Evolutionary conservation across 768 basidiomycete species (phyloP).

Genomic region (Dioszegia hungarica): DNA sequence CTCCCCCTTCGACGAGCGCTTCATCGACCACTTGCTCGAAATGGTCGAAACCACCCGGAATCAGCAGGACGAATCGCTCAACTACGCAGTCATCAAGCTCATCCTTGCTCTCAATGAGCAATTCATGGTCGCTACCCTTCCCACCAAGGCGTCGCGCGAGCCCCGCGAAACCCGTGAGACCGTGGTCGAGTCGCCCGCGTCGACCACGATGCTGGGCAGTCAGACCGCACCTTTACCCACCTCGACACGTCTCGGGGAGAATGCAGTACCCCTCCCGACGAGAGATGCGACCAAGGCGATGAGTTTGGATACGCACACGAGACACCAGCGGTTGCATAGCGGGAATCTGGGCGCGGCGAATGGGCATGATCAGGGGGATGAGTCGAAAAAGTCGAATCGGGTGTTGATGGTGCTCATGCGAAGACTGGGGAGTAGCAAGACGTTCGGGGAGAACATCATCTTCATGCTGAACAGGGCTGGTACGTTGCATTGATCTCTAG

Average conservation of each 20-base stretch:
- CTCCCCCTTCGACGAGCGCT: conserved; percentile 76
- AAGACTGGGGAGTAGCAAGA: conserved; percentile 80
- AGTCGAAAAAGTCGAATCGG: conserved; percentile 58
- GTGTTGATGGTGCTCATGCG: conserved; percentile 77
- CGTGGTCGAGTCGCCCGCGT: background rate
- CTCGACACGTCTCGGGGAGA: background rate
- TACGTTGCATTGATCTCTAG: too few species aligned
- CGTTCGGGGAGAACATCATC: conserved; percentile 97
- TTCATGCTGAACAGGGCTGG: conserved; percentile 97
- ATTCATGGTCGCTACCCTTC: conserved; percentile 85
- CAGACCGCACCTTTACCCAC: background rate
- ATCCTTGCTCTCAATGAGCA: conserved; percentile 93
- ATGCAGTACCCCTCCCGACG: background rate
- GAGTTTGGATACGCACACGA: conserved; percentile 1
- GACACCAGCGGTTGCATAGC: conserved; percentile 28
- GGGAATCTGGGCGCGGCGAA: conserved; percentile 20
- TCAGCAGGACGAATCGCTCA: conserved; percentile 84
- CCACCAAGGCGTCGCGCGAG: conserved; percentile 16
- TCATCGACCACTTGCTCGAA: conserved; percentile 85
- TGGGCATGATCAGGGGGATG: conserved; percentile 50
- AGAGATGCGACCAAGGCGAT: conserved; percentile 1
- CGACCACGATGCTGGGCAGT: background rate
- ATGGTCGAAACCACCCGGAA: conserved; percentile 87
- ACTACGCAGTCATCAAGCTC: conserved; percentile 90
- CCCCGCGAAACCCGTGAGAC: too few species aligned